Evolutionary conservation across 2,329 filamentous ascomycete species (phyloP).

Genomic region (Chaetothyriales sp.): DNA sequence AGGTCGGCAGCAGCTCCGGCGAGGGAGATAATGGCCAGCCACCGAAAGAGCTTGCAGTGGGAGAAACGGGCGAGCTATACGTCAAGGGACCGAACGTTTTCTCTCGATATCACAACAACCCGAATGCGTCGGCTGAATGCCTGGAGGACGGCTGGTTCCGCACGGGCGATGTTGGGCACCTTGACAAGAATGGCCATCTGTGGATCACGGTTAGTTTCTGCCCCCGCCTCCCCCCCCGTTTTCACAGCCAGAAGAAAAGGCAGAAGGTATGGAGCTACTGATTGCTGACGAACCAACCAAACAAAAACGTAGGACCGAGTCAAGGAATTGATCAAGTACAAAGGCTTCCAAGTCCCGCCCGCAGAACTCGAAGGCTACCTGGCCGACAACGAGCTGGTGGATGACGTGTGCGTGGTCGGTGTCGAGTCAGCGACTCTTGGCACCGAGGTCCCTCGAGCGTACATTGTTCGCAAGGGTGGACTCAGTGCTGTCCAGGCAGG

Average conservation of each 20-base stretch:
- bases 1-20: slow-evolving; percentile 40
- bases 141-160: slow-evolving; percentile 75
- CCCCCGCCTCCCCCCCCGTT: slow-evolving; percentile 39
- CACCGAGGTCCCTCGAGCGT: slow-evolving; percentile 32
- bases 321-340: slow-evolving; percentile 45
- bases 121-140: slow-evolving; percentile 41
- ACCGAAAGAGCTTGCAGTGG: slow-evolving; percentile 44
- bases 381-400: slow-evolving; percentile 27
- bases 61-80: slow-evolving; percentile 56
- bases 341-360: slow-evolving; percentile 37
- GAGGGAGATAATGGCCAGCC: slow-evolving; percentile 29
- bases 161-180: slow-evolving; percentile 74
- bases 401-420: slow-evolving; percentile 36
- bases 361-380: slow-evolving; percentile 37
- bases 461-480: slow-evolving; percentile 24
- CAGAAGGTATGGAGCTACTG: no score
- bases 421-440: slow-evolving; percentile 22
- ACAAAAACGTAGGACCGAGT: slow-evolving; percentile 24
- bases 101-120: slow-evolving; percentile 48
- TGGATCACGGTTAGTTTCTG: slow-evolving; percentile 75
- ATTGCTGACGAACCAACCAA: not conserved
- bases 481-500: slow-evolving; percentile 44
- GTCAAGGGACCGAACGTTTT: slow-evolving; percentile 52
- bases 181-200: slow-evolving; percentile 60
- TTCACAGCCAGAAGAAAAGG: not conserved